Evolutionary conservation across 108 stramenopile species (phyloP), one percentile per base, ranked within the genome.

Genomic region (Epipyxis sp.): DNA sequence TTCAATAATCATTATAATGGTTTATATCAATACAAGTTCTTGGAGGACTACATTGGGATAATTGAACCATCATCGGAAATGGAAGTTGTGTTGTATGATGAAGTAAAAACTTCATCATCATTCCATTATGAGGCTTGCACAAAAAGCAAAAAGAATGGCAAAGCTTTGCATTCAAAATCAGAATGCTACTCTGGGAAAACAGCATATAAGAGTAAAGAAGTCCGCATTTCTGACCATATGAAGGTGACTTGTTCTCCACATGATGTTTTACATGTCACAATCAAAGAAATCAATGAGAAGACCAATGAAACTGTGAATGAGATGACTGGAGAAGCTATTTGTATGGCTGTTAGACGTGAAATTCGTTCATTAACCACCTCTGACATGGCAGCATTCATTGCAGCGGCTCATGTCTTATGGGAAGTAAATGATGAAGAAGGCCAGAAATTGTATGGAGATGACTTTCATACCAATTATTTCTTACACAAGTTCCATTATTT

Each of bases 321-420:
- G 54, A 16, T 20, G 54, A 57, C 54, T 16, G 54, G 54, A 16
- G 25, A 57, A 25, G 54, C 54, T 16, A 16, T 57, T 16, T 57
- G 54, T 57, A 16, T 57, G 39, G 79, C 79, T 69, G 80, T 81
- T 78, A 69, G 80, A 57, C 69, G 80, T 13, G 80, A 81, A 71
- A 77, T 81, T 74, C 34, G 80, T 69, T 80, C 79, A 74, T 79
- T 81, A 69, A 76, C 79, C 27, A 79, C 79, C 32, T 78, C 79
- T 40, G 80, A 81, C 71, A 76, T 78, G 0, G 16, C 78, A 34
- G 44, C 35, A 16, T 29, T 78, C 78, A 79, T 81, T 74, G 80
- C 76, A 13, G 80, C 80, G 13, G 76, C 76, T 76, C 61, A 81
- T 78, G 80, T 76, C n/a, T 25, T 74, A 50, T 6, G 25, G 6